phyloP scores from a whole-genome alignment of 2,329 filamentous ascomycete genomes.

The Fusarium paranaense region DNA sequence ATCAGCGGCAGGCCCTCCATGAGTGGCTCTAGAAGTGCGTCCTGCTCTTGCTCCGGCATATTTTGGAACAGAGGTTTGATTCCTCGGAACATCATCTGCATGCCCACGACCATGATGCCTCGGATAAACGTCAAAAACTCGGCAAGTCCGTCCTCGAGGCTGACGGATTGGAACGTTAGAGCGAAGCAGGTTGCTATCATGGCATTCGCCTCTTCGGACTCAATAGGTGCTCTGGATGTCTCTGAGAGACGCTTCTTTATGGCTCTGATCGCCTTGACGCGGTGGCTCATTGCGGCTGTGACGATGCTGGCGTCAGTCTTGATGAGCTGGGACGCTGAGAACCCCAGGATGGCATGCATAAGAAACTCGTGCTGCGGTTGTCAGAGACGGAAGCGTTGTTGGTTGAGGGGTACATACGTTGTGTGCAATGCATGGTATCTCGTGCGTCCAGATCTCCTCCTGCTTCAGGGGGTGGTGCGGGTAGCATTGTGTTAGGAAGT shows the following conservation, averaged over 20 bases:
- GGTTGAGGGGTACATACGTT: constrained; percentile 58
- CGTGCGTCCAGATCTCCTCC: constrained; percentile 74
- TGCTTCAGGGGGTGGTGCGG: constrained; percentile 74
- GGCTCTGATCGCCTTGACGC: constrained; percentile 72
- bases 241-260: constrained; percentile 67
- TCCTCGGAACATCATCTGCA: constrained; percentile 64
- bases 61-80: constrained; percentile 64
- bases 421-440: constrained; percentile 75
- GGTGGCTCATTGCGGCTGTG: constrained; percentile 71
- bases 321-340: constrained; percentile 74
- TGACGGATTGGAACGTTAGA: constrained; percentile 69
- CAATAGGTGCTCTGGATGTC: constrained; percentile 53
- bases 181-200: constrained; percentile 70
- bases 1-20: constrained; percentile 61
- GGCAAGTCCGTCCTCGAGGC: constrained; percentile 67
- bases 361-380: constrained; percentile 68
- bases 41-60: constrained; percentile 55
- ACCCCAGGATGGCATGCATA: constrained; percentile 77
- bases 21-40: constrained; percentile 56
- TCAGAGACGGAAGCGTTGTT: constrained; percentile 4
- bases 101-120: constrained; percentile 65
- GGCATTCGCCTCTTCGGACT: constrained; percentile 67
- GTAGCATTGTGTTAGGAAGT: constrained; percentile 71
- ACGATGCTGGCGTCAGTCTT: constrained; percentile 62
- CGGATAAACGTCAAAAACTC: constrained; percentile 72